These are phyloP conservation scores for Yamadazyma songkhlaensis DNA, from an alignment of 1,139 yeast genomes.

Conservation along the genomic window DNA sequence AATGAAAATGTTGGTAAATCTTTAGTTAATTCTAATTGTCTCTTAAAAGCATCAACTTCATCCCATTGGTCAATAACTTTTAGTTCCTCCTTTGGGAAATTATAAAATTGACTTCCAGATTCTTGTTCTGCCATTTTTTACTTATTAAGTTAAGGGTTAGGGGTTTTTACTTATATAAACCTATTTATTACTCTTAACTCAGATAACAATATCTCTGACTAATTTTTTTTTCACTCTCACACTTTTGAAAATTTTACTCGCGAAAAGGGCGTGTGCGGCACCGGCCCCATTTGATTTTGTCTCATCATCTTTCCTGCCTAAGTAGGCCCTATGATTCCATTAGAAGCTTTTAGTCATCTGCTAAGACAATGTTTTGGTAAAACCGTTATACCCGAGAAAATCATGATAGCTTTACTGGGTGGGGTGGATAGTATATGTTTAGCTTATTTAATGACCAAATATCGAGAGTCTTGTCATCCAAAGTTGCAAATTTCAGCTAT, in stretches of 20 bases:
- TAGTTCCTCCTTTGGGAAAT: conserved; percentile 89
- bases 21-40: conserved; percentile 77
- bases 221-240: no score
- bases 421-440: conserved; percentile 82
- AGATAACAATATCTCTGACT: no score
- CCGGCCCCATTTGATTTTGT: no score
- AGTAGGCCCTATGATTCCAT: conserved; percentile 4
- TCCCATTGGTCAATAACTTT: conserved; percentile 78
- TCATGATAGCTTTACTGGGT: conserved; percentile 62
- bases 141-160: no score
- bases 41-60: conserved; percentile 88
- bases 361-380: conserved; percentile 13
- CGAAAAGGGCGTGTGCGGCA: no score
- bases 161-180: no score
- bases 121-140: conserved; percentile 30
- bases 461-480: conserved; percentile 21
- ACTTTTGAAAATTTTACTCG: no score
- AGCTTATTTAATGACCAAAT: conserved; percentile 41
- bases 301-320: no score
- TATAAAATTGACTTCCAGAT: conserved; percentile 32
- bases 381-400: conserved; percentile 13
- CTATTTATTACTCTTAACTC: no score
- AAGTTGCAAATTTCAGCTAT: conserved; percentile 41
- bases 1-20: conserved; percentile 87
- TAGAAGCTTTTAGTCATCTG: conserved; percentile 12